Evolutionary conservation across 83 land plant genomes (phyloP), one percentile per base, ranked within the genome.

Genomic region (Picea mariana): DNA sequence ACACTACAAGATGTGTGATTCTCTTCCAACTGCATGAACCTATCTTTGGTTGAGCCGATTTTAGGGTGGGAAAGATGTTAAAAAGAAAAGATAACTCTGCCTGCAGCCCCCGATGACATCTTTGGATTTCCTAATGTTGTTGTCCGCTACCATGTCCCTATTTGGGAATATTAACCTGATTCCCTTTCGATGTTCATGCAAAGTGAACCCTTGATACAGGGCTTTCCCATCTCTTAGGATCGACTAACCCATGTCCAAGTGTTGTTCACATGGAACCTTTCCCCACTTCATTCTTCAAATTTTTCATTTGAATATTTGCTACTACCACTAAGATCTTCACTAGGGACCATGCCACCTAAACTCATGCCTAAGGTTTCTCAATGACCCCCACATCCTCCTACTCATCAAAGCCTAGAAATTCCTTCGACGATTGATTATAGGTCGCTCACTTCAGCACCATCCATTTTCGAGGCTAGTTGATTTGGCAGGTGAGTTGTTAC

Each of bases 201-300:
- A n/a, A n/a, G n/a, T n/a, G n/a, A n/a, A n/a, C n/a, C n/a, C n/a
- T n/a, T n/a, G n/a, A n/a, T n/a, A n/a, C n/a, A n/a, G n/a, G n/a
- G n/a, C n/a, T n/a, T n/a, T n/a, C n/a, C n/a, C n/a, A n/a, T n/a
- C n/a, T n/a, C n/a, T n/a, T n/a, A n/a, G n/a, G n/a, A n/a, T n/a
- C n/a, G n/a, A n/a, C n/a, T n/a, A n/a, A n/a, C n/a, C n/a, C n/a
- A n/a, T n/a, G n/a, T n/a, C n/a, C n/a, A n/a, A n/a, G n/a, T n/a
- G n/a, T n/a, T n/a, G n/a, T n/a, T n/a, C n/a, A n/a, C n/a, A 85
- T 85, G 84, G 84, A 85, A 85, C 86, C 84, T 84, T 84, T 84
- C 83, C 61, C 83, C 83, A 84, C 83, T 79, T 84, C 65, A 80
- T 62, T 84, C 83, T 84, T 84, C 83, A 84, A 84, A 84, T 78